Conservation (phyloP, 768 basidiomycete species). For the Rossbeevera mucosa region DNA sequence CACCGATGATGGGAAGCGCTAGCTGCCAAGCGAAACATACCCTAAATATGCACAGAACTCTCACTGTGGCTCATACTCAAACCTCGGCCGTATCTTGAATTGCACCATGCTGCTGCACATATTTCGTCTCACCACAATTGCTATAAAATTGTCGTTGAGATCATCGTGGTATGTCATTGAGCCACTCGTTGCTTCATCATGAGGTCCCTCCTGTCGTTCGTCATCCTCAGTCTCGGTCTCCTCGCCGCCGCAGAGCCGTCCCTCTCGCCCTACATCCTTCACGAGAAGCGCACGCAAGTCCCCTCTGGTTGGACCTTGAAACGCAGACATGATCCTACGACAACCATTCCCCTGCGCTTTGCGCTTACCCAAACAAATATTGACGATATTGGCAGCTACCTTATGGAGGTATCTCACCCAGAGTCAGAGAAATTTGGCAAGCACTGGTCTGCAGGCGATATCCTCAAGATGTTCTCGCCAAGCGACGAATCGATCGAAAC, state of each 20-base stretch:
- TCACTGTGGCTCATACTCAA: not conserved
- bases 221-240: slow-evolving; percentile 17
- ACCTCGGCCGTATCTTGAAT: not conserved
- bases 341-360: slow-evolving; percentile 27
- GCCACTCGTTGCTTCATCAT: slow-evolving; percentile 3
- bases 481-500: slow-evolving; percentile 21
- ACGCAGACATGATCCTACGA: slow-evolving; percentile 33
- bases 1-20: not conserved
- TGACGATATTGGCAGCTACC: slow-evolving; percentile 22
- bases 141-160: slow-evolving; percentile 8
- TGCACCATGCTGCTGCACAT: slow-evolving; percentile 7
- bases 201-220: slow-evolving; percentile 13
- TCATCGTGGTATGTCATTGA: not conserved
- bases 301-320: slow-evolving; percentile 36
- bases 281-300: slow-evolving; percentile 36
- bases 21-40: not conserved
- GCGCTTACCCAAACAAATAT: slow-evolving; percentile 33
- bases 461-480: slow-evolving; percentile 29
- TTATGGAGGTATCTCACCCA: slow-evolving; percentile 34
- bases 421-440: slow-evolving; percentile 29
- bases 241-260: slow-evolving; percentile 14
- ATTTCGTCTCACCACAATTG: slow-evolving; percentile 7
- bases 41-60: slow-evolving; percentile 5
- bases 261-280: slow-evolving; percentile 28
- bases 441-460: slow-evolving; percentile 28